Percentiles rank a stretch among this genome's conserved stretches.
Conservation (phyloP, 169 alveolate species). For the Eimeria zaria region DNA sequence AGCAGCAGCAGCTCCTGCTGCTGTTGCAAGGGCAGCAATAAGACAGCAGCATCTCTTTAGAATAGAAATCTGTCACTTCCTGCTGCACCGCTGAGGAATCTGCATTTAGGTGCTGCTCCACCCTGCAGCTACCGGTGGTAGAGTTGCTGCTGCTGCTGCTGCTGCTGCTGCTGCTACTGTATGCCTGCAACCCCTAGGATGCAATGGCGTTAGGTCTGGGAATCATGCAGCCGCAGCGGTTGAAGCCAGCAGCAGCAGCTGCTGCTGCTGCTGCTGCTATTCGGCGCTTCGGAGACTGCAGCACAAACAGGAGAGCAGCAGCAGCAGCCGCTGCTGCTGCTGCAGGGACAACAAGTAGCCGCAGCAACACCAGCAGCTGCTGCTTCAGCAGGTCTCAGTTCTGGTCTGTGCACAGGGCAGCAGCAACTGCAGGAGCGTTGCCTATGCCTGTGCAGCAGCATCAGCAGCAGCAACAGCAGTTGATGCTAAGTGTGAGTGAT, state of each 20-base stretch:
- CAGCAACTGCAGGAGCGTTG: not conserved
- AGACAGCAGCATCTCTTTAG: not conserved
- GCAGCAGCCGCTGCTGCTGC: constrained; percentile 19
- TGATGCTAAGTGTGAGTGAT: not conserved
- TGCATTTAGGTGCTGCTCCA: not conserved
- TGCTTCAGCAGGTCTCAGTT: not conserved
- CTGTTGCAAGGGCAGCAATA: not conserved
- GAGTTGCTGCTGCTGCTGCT: not conserved
- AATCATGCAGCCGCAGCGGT: not conserved
- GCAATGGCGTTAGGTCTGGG: not conserved
- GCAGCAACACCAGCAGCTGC: constrained; percentile 14
- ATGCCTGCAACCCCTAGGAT: not conserved
- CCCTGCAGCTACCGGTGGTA: no score
- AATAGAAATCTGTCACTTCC: not conserved
- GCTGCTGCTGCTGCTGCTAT: constrained; percentile 14
- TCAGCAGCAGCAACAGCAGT: constrained; percentile 25
- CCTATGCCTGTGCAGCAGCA: not conserved
- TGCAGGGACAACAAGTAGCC: not conserved
- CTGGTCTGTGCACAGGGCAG: not conserved
- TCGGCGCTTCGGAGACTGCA: constrained; percentile 8
- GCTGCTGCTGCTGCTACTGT: not conserved
- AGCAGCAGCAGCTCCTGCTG: not conserved
- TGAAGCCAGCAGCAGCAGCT: not conserved
- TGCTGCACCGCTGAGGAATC: not conserved
- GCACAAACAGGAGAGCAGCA: constrained; percentile 28